Conservation (phyloP, 306 rosid species). For the Dicorynia guianensis region DNA sequence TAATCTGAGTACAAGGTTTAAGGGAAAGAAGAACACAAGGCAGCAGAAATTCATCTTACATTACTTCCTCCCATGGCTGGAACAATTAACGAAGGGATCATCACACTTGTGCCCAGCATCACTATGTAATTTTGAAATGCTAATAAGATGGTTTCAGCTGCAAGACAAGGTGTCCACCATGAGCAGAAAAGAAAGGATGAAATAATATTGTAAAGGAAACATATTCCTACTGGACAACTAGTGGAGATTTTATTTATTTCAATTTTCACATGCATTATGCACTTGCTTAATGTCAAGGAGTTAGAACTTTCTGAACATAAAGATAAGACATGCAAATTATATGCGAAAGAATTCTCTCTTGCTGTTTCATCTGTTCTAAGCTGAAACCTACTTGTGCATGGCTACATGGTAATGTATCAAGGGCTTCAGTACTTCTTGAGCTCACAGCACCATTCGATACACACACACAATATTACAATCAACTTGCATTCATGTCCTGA, state of each 20-base stretch:
- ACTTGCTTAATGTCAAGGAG: slow-evolving; percentile 11
- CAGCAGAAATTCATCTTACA: slow-evolving; percentile 55
- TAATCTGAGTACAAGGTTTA: slow-evolving; percentile 3
- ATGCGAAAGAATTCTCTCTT: background rate
- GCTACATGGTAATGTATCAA: background rate
- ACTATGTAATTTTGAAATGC: slow-evolving; percentile 97
- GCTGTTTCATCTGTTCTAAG: background rate
- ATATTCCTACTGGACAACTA: background rate
- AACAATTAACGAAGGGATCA: slow-evolving; percentile 85
- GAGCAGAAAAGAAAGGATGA: slow-evolving; percentile 25
- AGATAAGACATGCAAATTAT: background rate
- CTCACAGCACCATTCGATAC: background rate
- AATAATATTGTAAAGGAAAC: slow-evolving; percentile 1
- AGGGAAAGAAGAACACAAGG: slow-evolving; percentile 17
- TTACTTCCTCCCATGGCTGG: slow-evolving; percentile 93
- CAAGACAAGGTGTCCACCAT: slow-evolving; percentile 46
- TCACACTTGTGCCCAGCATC: slow-evolving; percentile 95
- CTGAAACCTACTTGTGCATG: background rate
- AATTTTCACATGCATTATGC: background rate
- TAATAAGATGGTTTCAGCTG: slow-evolving; percentile 85
- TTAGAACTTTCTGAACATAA: background rate
- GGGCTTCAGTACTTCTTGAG: background rate
- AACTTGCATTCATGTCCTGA: background rate
- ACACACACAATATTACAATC: background rate
- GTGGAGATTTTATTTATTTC: background rate